Percentiles rank a stretch among this genome's conserved stretches.
phyloP scores from a whole-genome alignment of 1,139 yeast species.

The Kodamaea fungicola region DNA sequence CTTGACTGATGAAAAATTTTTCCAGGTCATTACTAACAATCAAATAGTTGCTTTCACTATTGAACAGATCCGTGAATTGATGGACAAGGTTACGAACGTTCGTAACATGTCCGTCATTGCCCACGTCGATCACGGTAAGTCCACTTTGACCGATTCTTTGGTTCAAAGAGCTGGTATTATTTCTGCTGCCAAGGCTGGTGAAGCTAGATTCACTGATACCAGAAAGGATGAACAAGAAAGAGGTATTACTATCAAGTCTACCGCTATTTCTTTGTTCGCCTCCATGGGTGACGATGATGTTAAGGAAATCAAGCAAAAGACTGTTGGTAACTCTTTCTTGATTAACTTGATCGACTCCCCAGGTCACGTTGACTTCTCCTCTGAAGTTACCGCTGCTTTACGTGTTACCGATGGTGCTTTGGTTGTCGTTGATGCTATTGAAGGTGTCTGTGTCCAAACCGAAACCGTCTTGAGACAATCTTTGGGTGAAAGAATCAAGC shows the following conservation, averaged over 20 bases:
- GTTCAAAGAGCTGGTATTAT: slow-evolving; percentile 99
- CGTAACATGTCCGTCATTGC: slow-evolving; percentile 99
- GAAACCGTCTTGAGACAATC: slow-evolving; percentile 99
- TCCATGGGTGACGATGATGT: slow-evolving; percentile 87
- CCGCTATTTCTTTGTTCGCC: slow-evolving; percentile 95
- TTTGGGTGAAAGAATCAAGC: slow-evolving; percentile 99
- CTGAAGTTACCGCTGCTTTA: slow-evolving; percentile 99
- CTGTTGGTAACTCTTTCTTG: slow-evolving; percentile 91
- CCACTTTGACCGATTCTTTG: slow-evolving; percentile 97
- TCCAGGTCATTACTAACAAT: slow-evolving; percentile 12
- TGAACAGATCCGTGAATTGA: slow-evolving; percentile 96
- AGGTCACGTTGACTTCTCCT: slow-evolving; percentile 99
- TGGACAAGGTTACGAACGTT: slow-evolving; percentile 99
- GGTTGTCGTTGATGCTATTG: slow-evolving; percentile 98
- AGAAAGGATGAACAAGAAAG: slow-evolving; percentile 99
- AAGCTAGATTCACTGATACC: slow-evolving; percentile 99
- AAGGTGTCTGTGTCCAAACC: slow-evolving; percentile 99
- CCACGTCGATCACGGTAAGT: slow-evolving; percentile 99
- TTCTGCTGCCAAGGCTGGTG: slow-evolving; percentile 99
- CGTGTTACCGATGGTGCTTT: slow-evolving; percentile 99
- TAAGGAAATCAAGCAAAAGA: slow-evolving; percentile 94
- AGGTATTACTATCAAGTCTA: slow-evolving; percentile 99
- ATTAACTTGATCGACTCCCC: slow-evolving; percentile 99
- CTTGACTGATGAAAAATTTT: background rate
- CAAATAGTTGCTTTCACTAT: slow-evolving; percentile 64